Evolutionary conservation across 306 rosid genomes (phyloP).

Genomic region (Nissolia schottii): DNA sequence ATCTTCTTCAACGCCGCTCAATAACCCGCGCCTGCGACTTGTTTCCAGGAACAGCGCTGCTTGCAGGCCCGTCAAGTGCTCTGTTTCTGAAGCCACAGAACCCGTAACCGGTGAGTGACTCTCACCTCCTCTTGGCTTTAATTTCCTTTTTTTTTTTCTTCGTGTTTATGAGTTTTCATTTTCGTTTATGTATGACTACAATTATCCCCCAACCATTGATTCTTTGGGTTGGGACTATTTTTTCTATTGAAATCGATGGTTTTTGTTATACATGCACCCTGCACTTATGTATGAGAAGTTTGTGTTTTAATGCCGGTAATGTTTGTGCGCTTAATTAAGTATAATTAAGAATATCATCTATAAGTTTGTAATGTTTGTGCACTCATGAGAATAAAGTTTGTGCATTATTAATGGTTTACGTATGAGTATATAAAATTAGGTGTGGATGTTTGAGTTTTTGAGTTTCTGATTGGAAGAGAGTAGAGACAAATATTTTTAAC

Average conservation of each 20-base stretch:
- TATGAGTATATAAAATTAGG: too few species aligned
- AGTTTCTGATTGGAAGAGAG: neutral
- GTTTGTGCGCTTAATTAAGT: too few species aligned
- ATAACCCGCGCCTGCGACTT: conserved; percentile 33
- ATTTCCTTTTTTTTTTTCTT: too few species aligned
- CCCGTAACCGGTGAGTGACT: conserved; percentile 51
- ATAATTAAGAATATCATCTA: too few species aligned
- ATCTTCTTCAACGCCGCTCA: conserved; percentile 32
- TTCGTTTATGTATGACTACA: neutral
- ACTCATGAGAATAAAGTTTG: neutral
- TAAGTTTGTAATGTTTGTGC: neutral
- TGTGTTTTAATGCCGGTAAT: too few species aligned
- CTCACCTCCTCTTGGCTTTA: neutral
- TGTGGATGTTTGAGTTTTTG: too few species aligned
- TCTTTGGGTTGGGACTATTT: neutral
- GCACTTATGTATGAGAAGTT: too few species aligned
- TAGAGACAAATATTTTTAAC: neutral
- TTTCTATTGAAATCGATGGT: neutral
- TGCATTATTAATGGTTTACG: too few species aligned
- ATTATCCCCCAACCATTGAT: neutral
- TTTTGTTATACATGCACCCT: too few species aligned
- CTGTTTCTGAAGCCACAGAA: conserved; percentile 68
- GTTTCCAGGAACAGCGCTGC: conserved; percentile 16
- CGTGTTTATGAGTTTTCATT: neutral
- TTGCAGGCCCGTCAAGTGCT: conserved; percentile 54